Base-by-base conservation (phyloP, 805 yeast species). In the Osmozyma mogii region DNA sequence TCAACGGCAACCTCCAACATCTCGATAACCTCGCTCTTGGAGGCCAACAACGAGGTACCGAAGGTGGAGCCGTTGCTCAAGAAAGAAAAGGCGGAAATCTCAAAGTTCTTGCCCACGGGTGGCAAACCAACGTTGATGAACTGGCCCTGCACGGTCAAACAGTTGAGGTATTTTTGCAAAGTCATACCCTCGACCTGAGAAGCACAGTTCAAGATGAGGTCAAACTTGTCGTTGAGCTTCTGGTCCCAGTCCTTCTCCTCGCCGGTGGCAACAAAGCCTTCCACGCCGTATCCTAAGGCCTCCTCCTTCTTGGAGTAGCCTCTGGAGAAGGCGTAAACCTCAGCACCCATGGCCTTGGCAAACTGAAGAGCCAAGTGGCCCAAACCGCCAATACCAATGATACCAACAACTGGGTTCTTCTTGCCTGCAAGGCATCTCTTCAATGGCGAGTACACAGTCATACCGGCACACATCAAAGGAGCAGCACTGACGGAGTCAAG, bases 381-480 rank as follows among this genome's bases (percentile, higher is more conserved):
- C 40, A 71, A 57, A 25, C 77, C 77, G 45, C 77, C 77, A 40
- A 70, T 65, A 36, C 76, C 77, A 29, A 70, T 54, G 36, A 74
- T 58, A 41, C 75, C 78, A 28, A 72, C 72, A 21, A 59, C 65
- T 5, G 47, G 44, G 19, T 29, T 30, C 22, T 35, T 29, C 18
- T 29, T 13, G 28, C 30, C 25, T 27, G 30, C 29, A 38, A 40
- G 43, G 32, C 68, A 72, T 52, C 78, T 64, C 35, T 68, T 59
- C 42, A 81, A 54, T 32, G 89, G 89, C 6, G 83, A 70, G 58
- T 60, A 80, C 9, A 74, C 77, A 9, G 89, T 81, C 49, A 78
- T 59, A 32, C 89, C 89, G 33, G 84, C 89, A 61, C 89, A 81
- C 59, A 79, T 56, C 57, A 81, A 58, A 29, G 88, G 87, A 4